Conservation (phyloP, 176 grass and related monocot species). For the Thinopyrum elongatum region DNA sequence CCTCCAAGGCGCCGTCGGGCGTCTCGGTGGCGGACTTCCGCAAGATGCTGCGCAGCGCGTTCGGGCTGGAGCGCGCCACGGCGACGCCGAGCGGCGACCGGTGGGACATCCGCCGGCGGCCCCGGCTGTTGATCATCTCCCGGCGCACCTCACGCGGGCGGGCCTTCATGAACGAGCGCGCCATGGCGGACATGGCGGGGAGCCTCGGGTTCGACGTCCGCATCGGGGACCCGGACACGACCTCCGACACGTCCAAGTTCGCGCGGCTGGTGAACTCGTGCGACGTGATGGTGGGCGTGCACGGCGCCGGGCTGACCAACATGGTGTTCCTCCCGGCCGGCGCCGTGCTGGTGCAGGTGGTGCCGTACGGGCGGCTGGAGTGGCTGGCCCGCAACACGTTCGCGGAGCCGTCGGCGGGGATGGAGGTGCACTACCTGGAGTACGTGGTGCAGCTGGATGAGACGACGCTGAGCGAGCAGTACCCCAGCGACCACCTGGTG, state of each 20-base stretch:
- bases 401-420: conserved; percentile 60
- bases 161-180: conserved; percentile 67
- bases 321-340: conserved; percentile 90
- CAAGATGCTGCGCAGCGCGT: conserved; percentile 51
- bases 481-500: conserved; percentile 67
- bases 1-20: conserved; percentile 21
- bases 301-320: conserved; percentile 90
- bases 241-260: conserved; percentile 75
- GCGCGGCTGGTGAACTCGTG: conserved; percentile 84
- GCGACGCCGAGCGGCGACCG: conserved; percentile 49
- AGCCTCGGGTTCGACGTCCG: conserved; percentile 79
- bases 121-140: conserved; percentile 56
- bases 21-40: conserved; percentile 55
- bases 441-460: conserved; percentile 83
- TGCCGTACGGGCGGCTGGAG: conserved; percentile 70
- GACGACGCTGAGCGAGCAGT: conserved; percentile 83
- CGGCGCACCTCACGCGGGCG: conserved; percentile 36
- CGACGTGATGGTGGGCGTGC: conserved; percentile 93
- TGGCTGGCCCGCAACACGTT: conserved; percentile 87
- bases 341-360: conserved; percentile 81
- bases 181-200: conserved; percentile 57
- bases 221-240: conserved; percentile 55
- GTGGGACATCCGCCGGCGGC: conserved; percentile 58
- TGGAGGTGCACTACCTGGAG: conserved; percentile 85
- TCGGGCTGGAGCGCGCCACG: conserved; percentile 57